Percentiles rank a stretch among this genome's conserved stretches.
Evolutionary conservation across 2,329 filamentous ascomycete genomes (phyloP).

Genomic region (Tolypocladium guangdongense): DNA sequence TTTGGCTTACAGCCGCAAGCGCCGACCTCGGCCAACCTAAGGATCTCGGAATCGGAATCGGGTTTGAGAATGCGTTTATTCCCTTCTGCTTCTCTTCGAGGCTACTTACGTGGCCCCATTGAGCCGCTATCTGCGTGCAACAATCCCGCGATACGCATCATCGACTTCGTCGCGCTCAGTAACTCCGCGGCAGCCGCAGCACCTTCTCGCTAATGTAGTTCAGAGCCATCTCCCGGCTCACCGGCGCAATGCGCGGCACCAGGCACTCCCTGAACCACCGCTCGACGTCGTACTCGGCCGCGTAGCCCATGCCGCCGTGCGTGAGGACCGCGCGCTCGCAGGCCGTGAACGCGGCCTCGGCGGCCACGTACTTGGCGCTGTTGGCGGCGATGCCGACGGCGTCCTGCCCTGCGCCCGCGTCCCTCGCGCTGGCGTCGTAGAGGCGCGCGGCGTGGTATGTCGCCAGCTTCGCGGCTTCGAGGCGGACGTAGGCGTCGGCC

Average conservation of each 20-base stretch:
- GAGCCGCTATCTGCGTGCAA: too few species aligned
- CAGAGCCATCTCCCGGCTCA: constrained; percentile 64
- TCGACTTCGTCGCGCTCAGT: too few species aligned
- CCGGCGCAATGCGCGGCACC: constrained; percentile 52
- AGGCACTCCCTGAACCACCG: constrained; percentile 54
- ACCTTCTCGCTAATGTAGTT: constrained; percentile 63
- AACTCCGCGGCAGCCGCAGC: constrained; percentile 55
- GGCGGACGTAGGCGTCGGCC: constrained; percentile 52
- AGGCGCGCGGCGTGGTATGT: constrained; percentile 55
- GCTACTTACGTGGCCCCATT: too few species aligned
- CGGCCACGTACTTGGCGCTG: constrained; percentile 60
- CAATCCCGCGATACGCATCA: too few species aligned
- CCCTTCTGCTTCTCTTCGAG: too few species aligned
- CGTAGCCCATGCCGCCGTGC: constrained; percentile 55
- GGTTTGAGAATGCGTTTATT: neutral
- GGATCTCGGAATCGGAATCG: neutral
- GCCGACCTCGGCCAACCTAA: neutral
- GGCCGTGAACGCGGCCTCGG: constrained; percentile 51
- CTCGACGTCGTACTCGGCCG: constrained; percentile 54
- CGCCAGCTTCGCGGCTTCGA: constrained; percentile 54
- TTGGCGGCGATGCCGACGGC: constrained; percentile 55
- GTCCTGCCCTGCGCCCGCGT: constrained; percentile 39
- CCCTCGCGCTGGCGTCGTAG: constrained; percentile 44
- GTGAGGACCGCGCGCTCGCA: constrained; percentile 50
- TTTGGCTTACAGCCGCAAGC: neutral